Percentiles rank a stretch among this genome's conserved stretches.
These are phyloP conservation scores for Krasilnikovozyma curviuscula DNA, from an alignment of 768 basidiomycete genomes.

Conservation along the genomic window DNA sequence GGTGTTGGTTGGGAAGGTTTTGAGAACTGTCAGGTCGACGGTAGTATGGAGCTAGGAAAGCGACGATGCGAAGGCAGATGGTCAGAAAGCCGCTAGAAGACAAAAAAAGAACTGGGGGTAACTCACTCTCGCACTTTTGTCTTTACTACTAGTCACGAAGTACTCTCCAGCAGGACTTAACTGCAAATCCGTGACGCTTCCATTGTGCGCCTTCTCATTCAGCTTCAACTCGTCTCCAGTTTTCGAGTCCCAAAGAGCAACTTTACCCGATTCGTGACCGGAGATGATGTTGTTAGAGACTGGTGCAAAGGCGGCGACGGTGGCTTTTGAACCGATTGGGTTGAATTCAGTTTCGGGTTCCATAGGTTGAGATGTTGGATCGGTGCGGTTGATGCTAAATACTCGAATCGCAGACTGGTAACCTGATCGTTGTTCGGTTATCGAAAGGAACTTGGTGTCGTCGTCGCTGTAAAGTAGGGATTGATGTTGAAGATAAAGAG, in stretches of 20 bases:
- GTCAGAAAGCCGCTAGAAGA: background rate
- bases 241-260: constrained; percentile 74
- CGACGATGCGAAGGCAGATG: background rate
- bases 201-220: constrained; percentile 66
- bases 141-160: constrained; percentile 89
- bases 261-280: constrained; percentile 90
- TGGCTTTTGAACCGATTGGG: constrained; percentile 87
- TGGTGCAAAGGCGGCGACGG: constrained; percentile 77
- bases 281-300: constrained; percentile 62
- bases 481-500: background rate
- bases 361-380: constrained; percentile 56
- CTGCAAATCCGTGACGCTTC: constrained; percentile 68
- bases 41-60: constrained; percentile 60
- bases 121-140: constrained; percentile 79
- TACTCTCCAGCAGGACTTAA: constrained; percentile 75
- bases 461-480: constrained; percentile 3
- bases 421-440: constrained; percentile 96
- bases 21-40: constrained; percentile 70
- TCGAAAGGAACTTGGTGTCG: constrained; percentile 42
- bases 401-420: constrained; percentile 75
- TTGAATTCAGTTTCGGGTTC: constrained; percentile 64
- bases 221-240: constrained; percentile 61
- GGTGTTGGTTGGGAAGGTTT: constrained; percentile 81
- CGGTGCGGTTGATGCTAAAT: constrained; percentile 67
- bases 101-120: background rate